Conservation (phyloP, 2,329 filamentous ascomycete species). For the Magnaporthales sp. region DNA sequence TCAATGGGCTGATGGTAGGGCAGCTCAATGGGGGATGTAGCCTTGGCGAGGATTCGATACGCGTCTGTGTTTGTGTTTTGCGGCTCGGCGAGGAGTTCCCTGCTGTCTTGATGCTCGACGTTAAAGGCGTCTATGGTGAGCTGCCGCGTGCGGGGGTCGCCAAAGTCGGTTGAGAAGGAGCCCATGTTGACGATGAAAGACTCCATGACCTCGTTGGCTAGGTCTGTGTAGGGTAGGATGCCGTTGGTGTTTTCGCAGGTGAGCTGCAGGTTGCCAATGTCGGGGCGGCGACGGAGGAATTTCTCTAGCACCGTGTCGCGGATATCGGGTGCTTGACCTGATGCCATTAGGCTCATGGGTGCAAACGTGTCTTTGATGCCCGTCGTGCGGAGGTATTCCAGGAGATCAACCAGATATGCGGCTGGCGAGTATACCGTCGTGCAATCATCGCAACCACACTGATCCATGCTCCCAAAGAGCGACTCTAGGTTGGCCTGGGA, state of each 20-base stretch:
- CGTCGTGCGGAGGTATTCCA: conserved; percentile 11
- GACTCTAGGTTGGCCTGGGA: conserved; percentile 6
- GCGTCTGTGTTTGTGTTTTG: neutral
- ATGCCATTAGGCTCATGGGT: neutral
- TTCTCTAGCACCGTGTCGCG: conserved; percentile 8
- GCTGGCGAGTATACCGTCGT: conserved; percentile 12
- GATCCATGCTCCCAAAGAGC: conserved; percentile 9
- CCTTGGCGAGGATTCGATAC: neutral
- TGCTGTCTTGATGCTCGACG: neutral
- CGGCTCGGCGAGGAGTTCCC: neutral
- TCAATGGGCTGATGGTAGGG: neutral
- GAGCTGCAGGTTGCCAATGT: conserved; percentile 17
- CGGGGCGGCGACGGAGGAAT: conserved; percentile 17
- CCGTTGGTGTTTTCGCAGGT: conserved; percentile 19
- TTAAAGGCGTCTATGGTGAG: neutral
- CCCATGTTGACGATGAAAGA: conserved; percentile 8
- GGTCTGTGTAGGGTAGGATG: conserved; percentile 19
- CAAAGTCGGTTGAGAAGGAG: neutral
- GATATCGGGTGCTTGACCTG: neutral
- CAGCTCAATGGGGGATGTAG: neutral
- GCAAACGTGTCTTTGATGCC: neutral
- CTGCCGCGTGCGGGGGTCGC: neutral
- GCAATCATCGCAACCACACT: conserved; percentile 13
- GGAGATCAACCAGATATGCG: conserved; percentile 17
- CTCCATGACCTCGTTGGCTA: conserved; percentile 21